Percentiles rank a stretch among this genome's conserved stretches.
Evolutionary conservation across 1,139 yeast species (phyloP).

Genomic region (Torulaspora pretoriensis): DNA sequence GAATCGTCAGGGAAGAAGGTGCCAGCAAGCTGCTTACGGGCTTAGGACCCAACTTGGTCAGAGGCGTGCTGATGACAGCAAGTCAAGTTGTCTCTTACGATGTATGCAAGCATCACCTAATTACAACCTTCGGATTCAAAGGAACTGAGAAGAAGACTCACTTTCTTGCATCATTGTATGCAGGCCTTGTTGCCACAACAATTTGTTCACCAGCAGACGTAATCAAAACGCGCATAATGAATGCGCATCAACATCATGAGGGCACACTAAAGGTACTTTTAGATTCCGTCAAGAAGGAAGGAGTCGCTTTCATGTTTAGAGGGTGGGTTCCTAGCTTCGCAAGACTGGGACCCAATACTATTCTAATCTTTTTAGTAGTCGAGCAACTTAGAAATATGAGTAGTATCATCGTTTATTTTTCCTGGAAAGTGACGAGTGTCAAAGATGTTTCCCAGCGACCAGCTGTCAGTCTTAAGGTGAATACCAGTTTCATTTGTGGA

Average conservation of each 20-base stretch:
- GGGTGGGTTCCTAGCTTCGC: constrained; percentile 90
- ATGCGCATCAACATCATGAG: constrained; percentile 48
- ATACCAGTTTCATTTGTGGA: too few relatives aligned
- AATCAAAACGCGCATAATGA: constrained; percentile 84
- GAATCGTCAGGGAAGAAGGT: constrained; percentile 62
- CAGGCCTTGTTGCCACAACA: constrained; percentile 85
- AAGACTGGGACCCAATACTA: constrained; percentile 85
- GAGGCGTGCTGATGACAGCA: constrained; percentile 88
- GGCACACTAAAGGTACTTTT: constrained; percentile 50
- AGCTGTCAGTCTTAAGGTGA: too few relatives aligned
- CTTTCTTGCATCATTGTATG: constrained; percentile 69
- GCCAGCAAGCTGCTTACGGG: constrained; percentile 64
- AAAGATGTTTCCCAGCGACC: too few relatives aligned
- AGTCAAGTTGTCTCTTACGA: constrained; percentile 89
- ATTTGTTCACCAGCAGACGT: constrained; percentile 92
- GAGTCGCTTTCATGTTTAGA: constrained; percentile 74
- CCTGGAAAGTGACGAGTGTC: too few relatives aligned
- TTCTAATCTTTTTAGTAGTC: constrained; percentile 74
- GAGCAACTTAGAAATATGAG: constrained; percentile 76
- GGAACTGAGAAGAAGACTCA: constrained; percentile 67
- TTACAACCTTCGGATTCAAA: constrained; percentile 49
- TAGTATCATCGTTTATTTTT: too few relatives aligned
- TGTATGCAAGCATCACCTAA: constrained; percentile 60
- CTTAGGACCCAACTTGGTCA: constrained; percentile 65
- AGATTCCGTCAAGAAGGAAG: constrained; percentile 61